Base-by-base conservation (phyloP, 345 rosid species). In the Theobroma cacao region DNA sequence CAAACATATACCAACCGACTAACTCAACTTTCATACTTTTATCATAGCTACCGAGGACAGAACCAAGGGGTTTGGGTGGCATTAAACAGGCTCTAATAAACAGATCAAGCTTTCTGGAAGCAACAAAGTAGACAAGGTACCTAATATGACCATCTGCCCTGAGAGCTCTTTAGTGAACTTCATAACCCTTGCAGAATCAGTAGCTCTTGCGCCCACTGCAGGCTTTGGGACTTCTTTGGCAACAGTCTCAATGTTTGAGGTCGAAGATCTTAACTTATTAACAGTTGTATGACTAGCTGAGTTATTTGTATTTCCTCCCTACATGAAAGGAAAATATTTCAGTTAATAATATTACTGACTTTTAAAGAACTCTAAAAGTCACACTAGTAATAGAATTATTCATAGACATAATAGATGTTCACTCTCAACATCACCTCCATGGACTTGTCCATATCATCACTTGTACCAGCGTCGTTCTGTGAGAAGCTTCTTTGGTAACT, bases 101-200 rank as follows among this genome's bases (percentile, higher is more conserved):
- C 2, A 50, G 31, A 65, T 38, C 11, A 68, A 78, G 9, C 36
- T 72, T 70, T 52, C 74, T 14, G 22, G 14, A 66, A 73, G 3
- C 48, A 43, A 71, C 52, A 60, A 47, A 36, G 55, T 20, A 58
- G 55, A 47, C 41, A 77, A 22, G 53, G 72, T 87, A 94, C 99
- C 99, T 91, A 96, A 85, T 20, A 86, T 87, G 65, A 92, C 91
- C 61, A 92, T 91, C 8, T 98, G 82, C 74, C 81, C 91, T 2
- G 98, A 91, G 40, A 96, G 92, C 74, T 88, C 92, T 84, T 89
- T 92, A 0, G 85, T 96, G 90, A 96, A 92, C 88, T 92, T 96
- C 83, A 83, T 82, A 82, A 96, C 85, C 83, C 99, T 91, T 26
- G 98, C 94, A 30, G 94, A 88, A 82, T 96, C 98, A 2, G 94